These are phyloP conservation scores for Plectosphaerella sp. DNA, from an alignment of 2,329 filamentous ascomycete species.

Conservation along the genomic window DNA sequence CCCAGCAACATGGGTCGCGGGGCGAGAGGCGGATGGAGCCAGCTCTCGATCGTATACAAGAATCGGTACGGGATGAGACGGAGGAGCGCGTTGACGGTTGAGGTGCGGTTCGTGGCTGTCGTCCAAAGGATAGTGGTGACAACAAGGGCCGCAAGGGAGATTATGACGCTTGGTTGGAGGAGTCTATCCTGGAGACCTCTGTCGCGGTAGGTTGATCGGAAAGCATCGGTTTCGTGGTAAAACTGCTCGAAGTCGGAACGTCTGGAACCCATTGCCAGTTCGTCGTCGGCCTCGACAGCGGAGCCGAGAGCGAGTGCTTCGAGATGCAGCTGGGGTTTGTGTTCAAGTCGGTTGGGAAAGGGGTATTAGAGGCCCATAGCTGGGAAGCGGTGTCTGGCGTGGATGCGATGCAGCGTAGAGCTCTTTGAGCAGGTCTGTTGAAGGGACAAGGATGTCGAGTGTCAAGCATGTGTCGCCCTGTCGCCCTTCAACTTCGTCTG, in stretches of 20 bases:
- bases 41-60: constrained; percentile 53
- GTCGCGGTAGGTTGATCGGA: constrained; percentile 4
- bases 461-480: too few species aligned
- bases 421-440: too few species aligned
- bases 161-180: constrained; percentile 27
- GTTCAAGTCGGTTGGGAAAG: background rate
- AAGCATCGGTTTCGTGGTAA: constrained; percentile 10
- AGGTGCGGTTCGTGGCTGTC: background rate
- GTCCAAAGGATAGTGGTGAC: constrained; percentile 27
- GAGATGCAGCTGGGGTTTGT: background rate
- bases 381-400: too few species aligned
- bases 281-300: too few species aligned
- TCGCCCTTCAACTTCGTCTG: too few species aligned
- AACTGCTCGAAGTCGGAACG: constrained; percentile 4
- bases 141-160: constrained; percentile 26
- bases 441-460: too few species aligned
- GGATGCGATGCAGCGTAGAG: too few species aligned
- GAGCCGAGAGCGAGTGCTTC: too few species aligned
- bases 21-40: constrained; percentile 43
- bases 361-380: background rate
- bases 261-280: constrained; percentile 9
- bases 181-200: constrained; percentile 22
- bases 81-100: constrained; percentile 55
- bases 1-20: constrained; percentile 31
- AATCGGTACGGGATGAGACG: constrained; percentile 50